These are phyloP conservation scores for Cicer judaicum DNA, from an alignment of 306 rosid species.

Conservation along the genomic window DNA sequence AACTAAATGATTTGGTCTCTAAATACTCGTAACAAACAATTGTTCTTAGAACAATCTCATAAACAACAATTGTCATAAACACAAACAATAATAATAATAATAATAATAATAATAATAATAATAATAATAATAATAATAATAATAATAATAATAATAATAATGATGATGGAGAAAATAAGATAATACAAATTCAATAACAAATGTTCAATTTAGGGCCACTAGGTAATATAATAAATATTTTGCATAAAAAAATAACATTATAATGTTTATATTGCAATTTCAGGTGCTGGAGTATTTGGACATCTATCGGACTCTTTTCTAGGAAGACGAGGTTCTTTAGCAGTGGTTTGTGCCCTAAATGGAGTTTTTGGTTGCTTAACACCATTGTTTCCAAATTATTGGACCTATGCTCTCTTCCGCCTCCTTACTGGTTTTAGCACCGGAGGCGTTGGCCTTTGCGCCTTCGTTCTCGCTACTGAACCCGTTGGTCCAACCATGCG, in stretches of 20 bases:
- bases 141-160: no score
- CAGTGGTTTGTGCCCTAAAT: slow-evolving; percentile 71
- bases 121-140: no score
- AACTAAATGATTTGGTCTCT: no score
- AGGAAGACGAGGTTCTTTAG: slow-evolving; percentile 87
- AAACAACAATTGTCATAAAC: no score
- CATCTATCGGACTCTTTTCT: slow-evolving; percentile 83
- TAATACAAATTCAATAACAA: no score
- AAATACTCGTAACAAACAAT: no score
- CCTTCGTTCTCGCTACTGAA: slow-evolving; percentile 84
- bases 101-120: no score
- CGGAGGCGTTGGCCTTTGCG: slow-evolving; percentile 87
- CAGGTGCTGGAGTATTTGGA: slow-evolving; percentile 95
- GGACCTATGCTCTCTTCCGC: slow-evolving; percentile 66
- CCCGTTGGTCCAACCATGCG: slow-evolving; percentile 81
- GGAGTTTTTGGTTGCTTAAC: slow-evolving; percentile 78
- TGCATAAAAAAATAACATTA: background rate
- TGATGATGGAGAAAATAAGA: no score
- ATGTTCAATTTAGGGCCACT: no score
- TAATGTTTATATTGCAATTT: slow-evolving; percentile 10
- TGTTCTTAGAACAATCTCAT: no score
- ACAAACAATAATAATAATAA: no score
- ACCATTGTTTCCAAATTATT: slow-evolving; percentile 67
- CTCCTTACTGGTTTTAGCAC: slow-evolving; percentile 83
- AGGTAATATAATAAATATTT: no score